Evolutionary conservation across 139 green algal genomes (phyloP).

Genomic region (Edaphochlamys debaryana): DNA sequence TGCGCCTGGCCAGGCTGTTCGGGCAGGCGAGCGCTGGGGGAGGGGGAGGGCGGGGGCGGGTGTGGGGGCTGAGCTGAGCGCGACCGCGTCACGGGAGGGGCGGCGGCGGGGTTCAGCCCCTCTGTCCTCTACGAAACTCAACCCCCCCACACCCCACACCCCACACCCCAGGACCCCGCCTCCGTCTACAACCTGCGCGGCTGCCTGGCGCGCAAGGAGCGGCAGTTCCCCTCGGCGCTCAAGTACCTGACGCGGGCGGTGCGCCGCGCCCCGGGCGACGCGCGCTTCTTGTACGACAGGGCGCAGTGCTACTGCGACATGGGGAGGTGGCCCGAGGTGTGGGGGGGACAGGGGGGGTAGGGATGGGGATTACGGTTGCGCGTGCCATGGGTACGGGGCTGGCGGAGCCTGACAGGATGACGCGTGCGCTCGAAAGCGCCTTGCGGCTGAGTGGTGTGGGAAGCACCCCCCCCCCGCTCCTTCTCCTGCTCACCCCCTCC

Average conservation of each 20-base stretch:
- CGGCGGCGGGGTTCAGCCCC: too few species aligned
- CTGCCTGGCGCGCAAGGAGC: slow-evolving; percentile 47
- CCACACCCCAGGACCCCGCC: slow-evolving; percentile 44
- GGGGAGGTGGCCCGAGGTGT: slow-evolving; percentile 20
- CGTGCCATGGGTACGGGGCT: too few species aligned
- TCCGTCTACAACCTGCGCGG: slow-evolving; percentile 53
- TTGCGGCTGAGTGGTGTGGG: too few species aligned
- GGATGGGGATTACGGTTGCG: too few species aligned
- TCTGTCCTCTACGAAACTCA: too few species aligned
- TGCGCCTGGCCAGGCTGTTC: slow-evolving; percentile 33
- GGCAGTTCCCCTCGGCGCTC: slow-evolving; percentile 22
- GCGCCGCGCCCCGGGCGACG: not conserved
- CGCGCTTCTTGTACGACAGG: slow-evolving; percentile 43
- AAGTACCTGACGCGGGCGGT: slow-evolving; percentile 29
- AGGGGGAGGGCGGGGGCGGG: not conserved
- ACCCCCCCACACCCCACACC: not conserved
- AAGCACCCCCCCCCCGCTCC: too few species aligned
- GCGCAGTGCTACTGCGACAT: slow-evolving; percentile 39
- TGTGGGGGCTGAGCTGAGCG: too few species aligned
- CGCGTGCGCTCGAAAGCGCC: too few species aligned
- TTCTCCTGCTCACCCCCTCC: too few species aligned
- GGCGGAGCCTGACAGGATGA: too few species aligned
- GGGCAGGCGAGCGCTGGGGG: slow-evolving; percentile 33
- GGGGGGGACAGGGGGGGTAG: not conserved
- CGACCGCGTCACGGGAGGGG: too few species aligned